phyloP scores from a whole-genome alignment of 2,329 filamentous ascomycete species.

The Aspergillus fischeri region DNA sequence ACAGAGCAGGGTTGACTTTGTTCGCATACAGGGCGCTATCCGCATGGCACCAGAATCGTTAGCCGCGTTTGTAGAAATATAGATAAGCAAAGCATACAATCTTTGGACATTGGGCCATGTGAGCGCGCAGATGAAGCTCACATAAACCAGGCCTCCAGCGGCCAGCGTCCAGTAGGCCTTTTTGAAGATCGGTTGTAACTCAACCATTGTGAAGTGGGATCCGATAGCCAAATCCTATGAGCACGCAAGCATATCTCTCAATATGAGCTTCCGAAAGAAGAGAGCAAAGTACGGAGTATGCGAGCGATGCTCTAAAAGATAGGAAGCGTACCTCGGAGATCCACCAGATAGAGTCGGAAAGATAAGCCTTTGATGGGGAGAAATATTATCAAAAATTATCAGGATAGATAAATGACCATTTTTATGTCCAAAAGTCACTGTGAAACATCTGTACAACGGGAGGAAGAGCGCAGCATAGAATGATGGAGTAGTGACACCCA shows the following conservation, averaged over 20 bases:
- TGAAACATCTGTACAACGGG: not conserved
- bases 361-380: not conserved
- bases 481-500: not conserved
- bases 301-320: not conserved
- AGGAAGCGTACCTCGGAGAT: not conserved
- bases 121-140: constrained; percentile 60
- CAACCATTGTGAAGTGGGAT: constrained; percentile 24
- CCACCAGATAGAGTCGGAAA: not conserved
- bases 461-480: not conserved
- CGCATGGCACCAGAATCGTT: not conserved
- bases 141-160: constrained; percentile 61
- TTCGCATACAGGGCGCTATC: constrained; percentile 77
- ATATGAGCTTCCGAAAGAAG: not conserved
- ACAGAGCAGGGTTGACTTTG: constrained; percentile 68
- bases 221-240: not conserved
- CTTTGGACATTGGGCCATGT: constrained; percentile 70
- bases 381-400: not conserved
- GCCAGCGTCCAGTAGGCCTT: constrained; percentile 56
- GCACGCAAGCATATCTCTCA: not conserved
- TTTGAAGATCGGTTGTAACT: constrained; percentile 44
- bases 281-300: not conserved
- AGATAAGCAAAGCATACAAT: constrained; percentile 56
- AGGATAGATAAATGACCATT: not conserved
- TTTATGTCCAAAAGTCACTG: not conserved
- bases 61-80: not conserved